Evolutionary conservation across 2,329 filamentous ascomycete genomes (phyloP), one percentile per base, ranked within the genome.

Genomic region (Sporothrix phasma): DNA sequence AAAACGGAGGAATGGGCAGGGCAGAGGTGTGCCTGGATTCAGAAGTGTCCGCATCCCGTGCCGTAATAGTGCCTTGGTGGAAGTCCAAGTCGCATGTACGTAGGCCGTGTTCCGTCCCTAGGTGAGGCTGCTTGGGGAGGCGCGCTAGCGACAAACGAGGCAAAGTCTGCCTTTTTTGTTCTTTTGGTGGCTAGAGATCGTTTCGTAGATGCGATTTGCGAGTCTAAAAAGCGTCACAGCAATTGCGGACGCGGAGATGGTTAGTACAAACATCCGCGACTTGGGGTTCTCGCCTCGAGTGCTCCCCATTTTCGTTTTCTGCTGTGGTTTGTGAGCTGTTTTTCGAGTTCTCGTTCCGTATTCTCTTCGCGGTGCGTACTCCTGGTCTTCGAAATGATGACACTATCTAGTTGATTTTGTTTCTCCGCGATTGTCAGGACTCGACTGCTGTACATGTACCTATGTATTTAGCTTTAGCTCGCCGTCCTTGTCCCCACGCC

Each of bases 341-440:
- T 37, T 11, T 37, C 34, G 8, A 37, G 34, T 37, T 37, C 11
- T 37, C 34, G 6, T 53, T 64, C 62, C 62, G 62, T 47, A 22
- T 60, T 64, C 54, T 64, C 54, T 53, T 60, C 62, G 62, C 53
- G 43, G 11, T 51, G 46, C 46, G 15, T 37, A 43, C 58, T 61
- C 26, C 58, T 47, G 43, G 41, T 61, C 41, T 37, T 43, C 58
- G 41, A 61, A 5, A 24, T 5, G 51, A 37, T 24, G 51, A 54
- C 8, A 19, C 49, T 37, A 37, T n/a, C n/a, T n/a, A 39, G 8
- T 22, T 15, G 51, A 37, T 37, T 54, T 15, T 37, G 29, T 53
- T 17, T 26, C 34, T 53, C 47, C 47, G 47, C 17, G 8, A 11
- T 17, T 34, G 26, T n/a, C 26, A 53, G n/a, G 24, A 51, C 47